Conservation (phyloP, 2,329 filamentous ascomycete species). For the Pseudohalonectria lignicola region DNA sequence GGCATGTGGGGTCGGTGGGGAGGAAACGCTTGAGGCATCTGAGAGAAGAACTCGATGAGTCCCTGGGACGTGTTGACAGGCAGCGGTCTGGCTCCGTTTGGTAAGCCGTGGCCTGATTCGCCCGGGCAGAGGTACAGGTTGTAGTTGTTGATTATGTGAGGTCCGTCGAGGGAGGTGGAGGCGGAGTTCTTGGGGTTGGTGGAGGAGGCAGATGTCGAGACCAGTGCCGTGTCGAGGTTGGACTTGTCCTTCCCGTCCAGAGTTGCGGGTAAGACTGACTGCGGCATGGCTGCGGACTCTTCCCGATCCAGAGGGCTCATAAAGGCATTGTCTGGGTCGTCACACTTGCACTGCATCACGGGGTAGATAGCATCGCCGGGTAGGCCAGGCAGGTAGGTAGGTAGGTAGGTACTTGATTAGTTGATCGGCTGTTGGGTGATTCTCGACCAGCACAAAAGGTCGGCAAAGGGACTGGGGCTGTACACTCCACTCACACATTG, state of each 20-base stretch:
- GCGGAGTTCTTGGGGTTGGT: neutral
- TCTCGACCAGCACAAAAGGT: too few relatives aligned
- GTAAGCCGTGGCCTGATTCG: too few relatives aligned
- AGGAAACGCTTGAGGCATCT: neutral
- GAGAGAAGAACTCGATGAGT: too few relatives aligned
- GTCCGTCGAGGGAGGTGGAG: neutral
- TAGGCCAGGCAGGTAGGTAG: neutral
- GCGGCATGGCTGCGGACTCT: neutral
- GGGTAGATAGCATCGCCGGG: neutral
- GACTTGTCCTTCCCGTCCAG: neutral
- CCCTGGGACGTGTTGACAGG: too few relatives aligned
- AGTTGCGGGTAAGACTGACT: constrained; percentile 1
- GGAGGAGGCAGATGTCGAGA: neutral
- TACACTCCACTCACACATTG: constrained; percentile 1
- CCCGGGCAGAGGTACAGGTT: neutral
- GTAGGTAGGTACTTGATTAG: neutral
- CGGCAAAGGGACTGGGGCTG: too few relatives aligned
- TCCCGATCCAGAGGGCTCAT: constrained; percentile 3
- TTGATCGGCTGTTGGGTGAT: neutral
- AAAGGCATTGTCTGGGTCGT: constrained; percentile 2
- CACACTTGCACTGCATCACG: constrained; percentile 1
- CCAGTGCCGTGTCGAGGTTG: neutral
- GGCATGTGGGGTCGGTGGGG: neutral
- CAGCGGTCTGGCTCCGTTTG: too few relatives aligned
- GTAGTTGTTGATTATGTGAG: constrained; percentile 1